These are phyloP conservation scores for Camptophora hylomeconis DNA, from an alignment of 2,329 filamentous ascomycete genomes.

Conservation along the genomic window DNA sequence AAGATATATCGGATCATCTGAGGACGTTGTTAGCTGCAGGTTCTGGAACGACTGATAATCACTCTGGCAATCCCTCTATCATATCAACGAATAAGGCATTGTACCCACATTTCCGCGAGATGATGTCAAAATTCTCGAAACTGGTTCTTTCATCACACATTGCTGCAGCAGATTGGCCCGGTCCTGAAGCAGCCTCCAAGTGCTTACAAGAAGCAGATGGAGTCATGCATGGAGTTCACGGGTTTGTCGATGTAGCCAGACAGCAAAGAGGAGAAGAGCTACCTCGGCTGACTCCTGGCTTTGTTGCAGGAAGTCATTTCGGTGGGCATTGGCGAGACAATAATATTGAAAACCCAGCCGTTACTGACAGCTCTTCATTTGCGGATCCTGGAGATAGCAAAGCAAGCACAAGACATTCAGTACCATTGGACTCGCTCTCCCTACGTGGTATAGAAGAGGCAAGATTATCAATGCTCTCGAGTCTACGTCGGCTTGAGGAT, in stretches of 20 bases:
- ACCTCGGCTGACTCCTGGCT: constrained; percentile 82
- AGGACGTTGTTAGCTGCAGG: constrained; percentile 87
- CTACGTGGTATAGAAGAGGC: constrained; percentile 76
- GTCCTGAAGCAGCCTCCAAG: constrained; percentile 85
- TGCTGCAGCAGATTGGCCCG: constrained; percentile 88
- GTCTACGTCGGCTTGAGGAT: constrained; percentile 77
- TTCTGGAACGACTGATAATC: constrained; percentile 94
- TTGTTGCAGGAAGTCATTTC: constrained; percentile 69
- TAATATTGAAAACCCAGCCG: constrained; percentile 49
- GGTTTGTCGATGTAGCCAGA: constrained; percentile 88
- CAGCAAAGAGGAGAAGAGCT: constrained; percentile 90
- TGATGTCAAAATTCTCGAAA: constrained; percentile 99
- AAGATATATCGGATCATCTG: constrained; percentile 95
- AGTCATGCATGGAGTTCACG: constrained; percentile 83
- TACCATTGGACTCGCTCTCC: constrained; percentile 60
- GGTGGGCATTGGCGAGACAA: constrained; percentile 80
- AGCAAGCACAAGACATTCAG: constrained; percentile 52
- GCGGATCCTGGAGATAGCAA: constrained; percentile 79
- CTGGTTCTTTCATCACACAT: constrained; percentile 96
- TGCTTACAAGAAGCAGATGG: constrained; percentile 96
- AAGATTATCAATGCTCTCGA: constrained; percentile 71
- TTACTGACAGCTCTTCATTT: constrained; percentile 53
- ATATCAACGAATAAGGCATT: constrained; percentile 96
- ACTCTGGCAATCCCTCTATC: constrained; percentile 97
- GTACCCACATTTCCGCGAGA: constrained; percentile 94